Evolutionary conservation across 768 basidiomycete species (phyloP).

Genomic region (Leccinum subgranulosum): DNA sequence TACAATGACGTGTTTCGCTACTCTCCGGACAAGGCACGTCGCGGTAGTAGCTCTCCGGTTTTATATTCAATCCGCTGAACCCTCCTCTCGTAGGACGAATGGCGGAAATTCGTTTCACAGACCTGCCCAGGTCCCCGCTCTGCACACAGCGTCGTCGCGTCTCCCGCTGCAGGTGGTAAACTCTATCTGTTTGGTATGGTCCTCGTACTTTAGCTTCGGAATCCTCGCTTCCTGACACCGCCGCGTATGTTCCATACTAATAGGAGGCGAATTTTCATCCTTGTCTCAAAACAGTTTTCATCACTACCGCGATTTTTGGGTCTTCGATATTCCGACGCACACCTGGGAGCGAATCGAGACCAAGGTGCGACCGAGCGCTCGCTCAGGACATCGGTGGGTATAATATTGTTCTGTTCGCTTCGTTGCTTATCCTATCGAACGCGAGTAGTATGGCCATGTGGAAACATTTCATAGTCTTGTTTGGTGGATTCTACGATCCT

Average conservation of each 20-base stretch:
- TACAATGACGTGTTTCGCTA: constrained; percentile 89
- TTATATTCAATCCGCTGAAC: neutral
- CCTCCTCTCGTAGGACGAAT: constrained; percentile 60
- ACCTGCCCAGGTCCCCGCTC: constrained; percentile 86
- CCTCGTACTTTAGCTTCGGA: neutral
- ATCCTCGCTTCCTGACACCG: neutral
- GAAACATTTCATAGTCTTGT: constrained; percentile 85
- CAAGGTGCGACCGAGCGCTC: constrained; percentile 71
- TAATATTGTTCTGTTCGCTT: neutral
- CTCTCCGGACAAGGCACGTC: constrained; percentile 68
- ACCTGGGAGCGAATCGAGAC: constrained; percentile 89
- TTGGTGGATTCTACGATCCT: constrained; percentile 90
- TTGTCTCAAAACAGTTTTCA: constrained; percentile 81
- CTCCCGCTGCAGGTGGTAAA: constrained; percentile 79
- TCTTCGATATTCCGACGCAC: constrained; percentile 75
- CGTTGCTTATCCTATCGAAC: neutral
- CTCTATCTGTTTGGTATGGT: constrained; percentile 72
- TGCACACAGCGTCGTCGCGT: constrained; percentile 78
- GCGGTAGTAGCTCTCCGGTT: neutral
- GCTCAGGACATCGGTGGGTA: constrained; percentile 74
- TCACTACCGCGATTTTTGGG: constrained; percentile 89
- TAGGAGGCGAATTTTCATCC: constrained; percentile 85
- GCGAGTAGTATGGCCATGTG: constrained; percentile 75
- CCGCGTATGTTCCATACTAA: neutral
- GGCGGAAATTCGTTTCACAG: constrained; percentile 80